phyloP scores from a whole-genome alignment of 192 early-diverging fungal genomes.

The Haplosporangium gracile region DNA sequence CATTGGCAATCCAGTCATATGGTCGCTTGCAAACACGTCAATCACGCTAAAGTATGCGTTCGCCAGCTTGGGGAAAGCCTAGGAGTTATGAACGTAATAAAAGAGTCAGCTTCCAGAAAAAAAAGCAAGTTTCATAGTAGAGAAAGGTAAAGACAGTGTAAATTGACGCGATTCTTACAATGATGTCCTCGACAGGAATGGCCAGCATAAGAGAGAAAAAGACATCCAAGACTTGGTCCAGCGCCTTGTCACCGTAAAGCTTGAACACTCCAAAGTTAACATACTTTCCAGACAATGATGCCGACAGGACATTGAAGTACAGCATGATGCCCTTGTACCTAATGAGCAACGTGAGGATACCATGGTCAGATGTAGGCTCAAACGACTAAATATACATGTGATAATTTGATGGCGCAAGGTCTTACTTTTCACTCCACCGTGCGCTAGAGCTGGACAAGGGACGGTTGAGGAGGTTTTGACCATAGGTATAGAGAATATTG shows the following conservation, averaged over 20 bases:
- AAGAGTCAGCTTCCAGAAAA: neutral
- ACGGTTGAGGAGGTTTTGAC: slow-evolving; percentile 40
- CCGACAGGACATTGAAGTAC: slow-evolving; percentile 80
- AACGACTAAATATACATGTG: neutral
- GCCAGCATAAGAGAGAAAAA: slow-evolving; percentile 78
- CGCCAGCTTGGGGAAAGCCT: slow-evolving; percentile 74
- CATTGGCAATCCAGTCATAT: slow-evolving; percentile 71
- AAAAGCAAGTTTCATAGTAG: neutral
- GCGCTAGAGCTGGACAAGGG: slow-evolving; percentile 29
- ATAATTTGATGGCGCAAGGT: neutral
- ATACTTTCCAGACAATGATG: slow-evolving; percentile 82
- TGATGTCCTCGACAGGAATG: slow-evolving; percentile 81
- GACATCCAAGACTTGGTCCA: slow-evolving; percentile 73
- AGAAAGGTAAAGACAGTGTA: neutral
- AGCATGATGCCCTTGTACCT: slow-evolving; percentile 84
- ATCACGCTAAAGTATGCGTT: slow-evolving; percentile 74
- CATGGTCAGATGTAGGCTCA: neutral
- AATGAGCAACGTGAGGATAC: neutral
- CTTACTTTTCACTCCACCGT: slow-evolving; percentile 53
- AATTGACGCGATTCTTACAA: slow-evolving; percentile 58
- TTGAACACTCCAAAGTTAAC: slow-evolving; percentile 94
- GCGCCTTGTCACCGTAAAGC: slow-evolving; percentile 86
- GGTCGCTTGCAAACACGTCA: slow-evolving; percentile 77
- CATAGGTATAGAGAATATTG: slow-evolving; percentile 46
- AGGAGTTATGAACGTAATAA: neutral